Percentiles rank a stretch among this genome's conserved stretches.
Evolutionary conservation across 2,329 filamentous ascomycete genomes (phyloP).

Genomic region (Xylaria sp.): DNA sequence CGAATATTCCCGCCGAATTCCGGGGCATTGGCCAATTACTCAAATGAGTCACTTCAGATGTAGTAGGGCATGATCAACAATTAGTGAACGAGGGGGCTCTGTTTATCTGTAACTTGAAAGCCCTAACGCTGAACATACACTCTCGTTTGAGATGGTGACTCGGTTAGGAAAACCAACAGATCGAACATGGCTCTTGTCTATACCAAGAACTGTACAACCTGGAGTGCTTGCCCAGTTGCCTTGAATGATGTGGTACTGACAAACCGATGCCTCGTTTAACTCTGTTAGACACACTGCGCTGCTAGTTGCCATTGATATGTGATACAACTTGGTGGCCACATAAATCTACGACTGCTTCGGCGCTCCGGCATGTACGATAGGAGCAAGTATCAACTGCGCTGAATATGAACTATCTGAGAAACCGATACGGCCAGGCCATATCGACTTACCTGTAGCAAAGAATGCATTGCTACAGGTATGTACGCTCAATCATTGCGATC

Average conservation of each 20-base stretch:
- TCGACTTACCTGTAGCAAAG: not conserved
- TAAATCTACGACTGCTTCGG: not conserved
- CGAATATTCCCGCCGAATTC: not conserved
- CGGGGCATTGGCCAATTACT: not conserved
- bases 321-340: not conserved
- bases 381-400: not conserved
- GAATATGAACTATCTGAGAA: not conserved
- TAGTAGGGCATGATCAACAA: no score
- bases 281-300: not conserved
- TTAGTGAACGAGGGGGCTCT: no score
- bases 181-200: no score
- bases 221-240: not conserved
- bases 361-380: not conserved
- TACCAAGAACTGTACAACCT: not conserved
- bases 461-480: conserved; percentile 48
- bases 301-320: not conserved
- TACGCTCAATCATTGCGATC: conserved; percentile 70
- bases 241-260: not conserved
- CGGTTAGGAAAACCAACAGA: no score
- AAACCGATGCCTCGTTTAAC: not conserved
- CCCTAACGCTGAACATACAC: no score
- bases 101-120: no score
- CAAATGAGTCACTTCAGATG: no score
- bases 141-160: no score
- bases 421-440: not conserved